Percentiles rank a stretch among this genome's conserved stretches.
These are phyloP conservation scores for Xylaria digitata DNA, from an alignment of 2,329 filamentous ascomycete species.

Conservation along the genomic window DNA sequence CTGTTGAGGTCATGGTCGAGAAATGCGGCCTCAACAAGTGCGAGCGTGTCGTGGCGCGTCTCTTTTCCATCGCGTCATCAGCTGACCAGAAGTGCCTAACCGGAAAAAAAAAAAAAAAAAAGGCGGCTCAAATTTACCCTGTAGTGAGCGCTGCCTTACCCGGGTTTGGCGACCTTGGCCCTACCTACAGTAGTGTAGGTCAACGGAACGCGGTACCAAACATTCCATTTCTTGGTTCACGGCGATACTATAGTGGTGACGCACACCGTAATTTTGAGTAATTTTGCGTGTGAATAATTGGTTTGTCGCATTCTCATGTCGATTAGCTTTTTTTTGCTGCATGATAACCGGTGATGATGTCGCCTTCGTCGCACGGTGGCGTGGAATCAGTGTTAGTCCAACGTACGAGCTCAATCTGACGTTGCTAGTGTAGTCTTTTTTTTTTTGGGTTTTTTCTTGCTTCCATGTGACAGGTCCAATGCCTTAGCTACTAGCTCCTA, in stretches of 20 bases:
- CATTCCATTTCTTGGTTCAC: conserved; percentile 18
- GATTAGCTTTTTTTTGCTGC: conserved; percentile 10
- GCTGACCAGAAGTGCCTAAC: conserved; percentile 19
- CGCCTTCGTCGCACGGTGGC: conserved; percentile 2
- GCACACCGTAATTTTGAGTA: conserved; percentile 12
- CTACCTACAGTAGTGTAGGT: conserved; percentile 2
- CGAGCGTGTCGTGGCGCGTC: conserved; percentile 25
- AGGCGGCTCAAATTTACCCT: conserved; percentile 25
- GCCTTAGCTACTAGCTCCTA: too few relatives aligned
- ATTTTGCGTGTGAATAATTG: conserved; percentile 1
- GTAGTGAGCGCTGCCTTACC: neutral
- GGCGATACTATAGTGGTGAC: conserved; percentile 19
- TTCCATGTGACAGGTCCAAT: neutral
- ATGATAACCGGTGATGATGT: neutral
- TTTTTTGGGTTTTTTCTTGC: neutral
- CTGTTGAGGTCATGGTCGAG: neutral
- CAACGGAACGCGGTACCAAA: conserved; percentile 14
- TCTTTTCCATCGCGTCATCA: conserved; percentile 23
- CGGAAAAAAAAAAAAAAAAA: neutral
- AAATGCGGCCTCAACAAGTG: neutral
- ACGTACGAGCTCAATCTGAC: neutral
- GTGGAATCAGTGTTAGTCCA: neutral
- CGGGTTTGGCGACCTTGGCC: too few relatives aligned
- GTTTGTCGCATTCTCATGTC: conserved; percentile 5
- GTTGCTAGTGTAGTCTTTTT: neutral